A percentile compares a stretch with the other conserved stretches of the same genome.
Evolutionary conservation across 805 yeast species (phyloP).

Genomic region (Lachancea thermotolerans): DNA sequence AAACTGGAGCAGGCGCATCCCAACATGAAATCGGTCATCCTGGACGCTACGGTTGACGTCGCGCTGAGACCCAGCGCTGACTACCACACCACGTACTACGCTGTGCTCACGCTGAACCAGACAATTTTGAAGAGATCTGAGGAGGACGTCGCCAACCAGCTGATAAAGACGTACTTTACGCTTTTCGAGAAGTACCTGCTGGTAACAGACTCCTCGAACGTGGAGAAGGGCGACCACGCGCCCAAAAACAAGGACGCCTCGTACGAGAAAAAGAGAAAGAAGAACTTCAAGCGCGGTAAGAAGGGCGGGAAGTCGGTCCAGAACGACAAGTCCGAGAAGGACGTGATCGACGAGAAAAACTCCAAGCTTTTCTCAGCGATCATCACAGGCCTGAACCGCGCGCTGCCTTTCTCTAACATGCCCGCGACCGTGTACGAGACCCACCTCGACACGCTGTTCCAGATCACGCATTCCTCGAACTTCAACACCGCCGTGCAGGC

Average conservation of each 20-base stretch:
- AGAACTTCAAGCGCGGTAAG: constrained; percentile 72
- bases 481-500: constrained; percentile 94
- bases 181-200: constrained; percentile 77
- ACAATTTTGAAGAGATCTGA: constrained; percentile 79
- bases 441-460: constrained; percentile 79
- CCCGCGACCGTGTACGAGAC: constrained; percentile 61
- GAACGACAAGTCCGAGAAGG: constrained; percentile 54
- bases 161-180: constrained; percentile 79
- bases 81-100: constrained; percentile 82
- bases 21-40: constrained; percentile 81
- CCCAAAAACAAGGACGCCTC: constrained; percentile 33
- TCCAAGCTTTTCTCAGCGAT: constrained; percentile 83
- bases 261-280: constrained; percentile 59
- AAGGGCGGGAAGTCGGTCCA: constrained; percentile 82
- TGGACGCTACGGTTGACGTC: constrained; percentile 74
- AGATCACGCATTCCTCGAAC: constrained; percentile 88
- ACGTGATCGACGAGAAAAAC: constrained; percentile 68
- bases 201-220: constrained; percentile 50
- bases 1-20: constrained; percentile 88
- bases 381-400: constrained; percentile 90
- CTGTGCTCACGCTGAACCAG: constrained; percentile 84
- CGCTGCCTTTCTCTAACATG: constrained; percentile 84
- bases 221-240: constrained; percentile 34
- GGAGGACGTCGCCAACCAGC: constrained; percentile 69
- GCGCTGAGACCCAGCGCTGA: constrained; percentile 70